Conservation (phyloP, 2,329 filamentous ascomycete species). For the Penicillium hordei region DNA sequence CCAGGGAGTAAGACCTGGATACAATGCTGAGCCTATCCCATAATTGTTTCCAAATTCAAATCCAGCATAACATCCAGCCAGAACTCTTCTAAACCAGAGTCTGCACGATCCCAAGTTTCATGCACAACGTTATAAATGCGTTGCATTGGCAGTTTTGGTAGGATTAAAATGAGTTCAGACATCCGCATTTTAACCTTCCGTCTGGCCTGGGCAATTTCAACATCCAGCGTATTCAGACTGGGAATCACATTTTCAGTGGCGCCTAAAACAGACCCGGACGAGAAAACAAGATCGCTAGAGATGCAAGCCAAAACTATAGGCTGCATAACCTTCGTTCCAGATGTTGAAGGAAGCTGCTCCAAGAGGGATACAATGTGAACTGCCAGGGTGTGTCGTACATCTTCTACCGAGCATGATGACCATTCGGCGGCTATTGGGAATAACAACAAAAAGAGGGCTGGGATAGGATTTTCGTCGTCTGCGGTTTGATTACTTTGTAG, state of each 20-base stretch:
- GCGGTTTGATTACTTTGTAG: slow-evolving; percentile 10
- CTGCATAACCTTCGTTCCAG: slow-evolving; percentile 25
- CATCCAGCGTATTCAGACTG: slow-evolving; percentile 21
- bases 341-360: slow-evolving; percentile 23
- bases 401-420: slow-evolving; percentile 12
- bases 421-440: slow-evolving; percentile 9
- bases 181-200: slow-evolving; percentile 23
- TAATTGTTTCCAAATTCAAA: slow-evolving; percentile 25
- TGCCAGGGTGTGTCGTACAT: slow-evolving; percentile 20
- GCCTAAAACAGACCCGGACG: slow-evolving; percentile 19
- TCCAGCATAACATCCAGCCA: slow-evolving; percentile 28
- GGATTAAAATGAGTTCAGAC: slow-evolving; percentile 22
- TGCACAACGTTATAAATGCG: slow-evolving; percentile 21
- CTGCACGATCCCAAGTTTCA: slow-evolving; percentile 23
- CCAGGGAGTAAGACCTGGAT: background rate
- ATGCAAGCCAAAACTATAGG: slow-evolving; percentile 23
- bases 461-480: slow-evolving; percentile 7
- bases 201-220: slow-evolving; percentile 25
- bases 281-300: slow-evolving; percentile 26
- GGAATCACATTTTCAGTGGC: slow-evolving; percentile 19
- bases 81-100: slow-evolving; percentile 18
- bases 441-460: slow-evolving; percentile 19
- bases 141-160: slow-evolving; percentile 25
- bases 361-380: slow-evolving; percentile 24
- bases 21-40: slow-evolving; percentile 15